Evolutionary conservation across 2,329 filamentous ascomycete species (phyloP).

Genomic region (Colletotrichum scovillei): DNA sequence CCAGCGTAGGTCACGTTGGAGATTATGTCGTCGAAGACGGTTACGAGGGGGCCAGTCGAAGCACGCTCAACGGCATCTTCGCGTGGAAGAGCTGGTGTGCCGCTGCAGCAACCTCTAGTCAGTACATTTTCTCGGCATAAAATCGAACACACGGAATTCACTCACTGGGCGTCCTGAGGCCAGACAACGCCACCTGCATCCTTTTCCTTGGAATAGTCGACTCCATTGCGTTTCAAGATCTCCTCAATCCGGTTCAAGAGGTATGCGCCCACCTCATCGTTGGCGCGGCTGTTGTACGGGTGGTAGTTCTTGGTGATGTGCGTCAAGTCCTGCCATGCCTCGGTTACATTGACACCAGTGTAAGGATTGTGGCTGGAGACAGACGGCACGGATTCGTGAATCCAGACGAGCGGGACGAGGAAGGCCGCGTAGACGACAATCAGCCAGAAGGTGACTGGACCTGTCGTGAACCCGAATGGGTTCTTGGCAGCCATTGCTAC

Average conservation of each 20-base stretch:
- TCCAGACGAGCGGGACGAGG: conserved; percentile 75
- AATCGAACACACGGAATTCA: not conserved
- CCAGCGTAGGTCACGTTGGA: conserved; percentile 78
- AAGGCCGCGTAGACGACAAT: conserved; percentile 82
- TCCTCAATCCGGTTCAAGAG: conserved; percentile 76
- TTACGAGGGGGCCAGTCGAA: conserved; percentile 57
- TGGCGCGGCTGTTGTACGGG: conserved; percentile 87
- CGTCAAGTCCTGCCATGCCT: conserved; percentile 89
- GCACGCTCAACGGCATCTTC: not conserved
- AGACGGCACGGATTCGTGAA: conserved; percentile 81
- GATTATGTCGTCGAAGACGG: conserved; percentile 81
- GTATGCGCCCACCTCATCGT: conserved; percentile 83
- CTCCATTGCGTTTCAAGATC: conserved; percentile 74
- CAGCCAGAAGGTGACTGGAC: conserved; percentile 84
- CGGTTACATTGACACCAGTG: conserved; percentile 79
- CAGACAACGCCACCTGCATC: conserved; percentile 45
- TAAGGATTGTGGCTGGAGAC: conserved; percentile 67
- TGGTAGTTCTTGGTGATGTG: conserved; percentile 81
- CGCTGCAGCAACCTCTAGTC: not conserved
- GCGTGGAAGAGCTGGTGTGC: not conserved
- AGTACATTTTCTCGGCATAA: not conserved
- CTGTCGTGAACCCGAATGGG: conserved; percentile 81
- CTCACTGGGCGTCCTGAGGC: conserved; percentile 37
- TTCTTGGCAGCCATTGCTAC: conserved; percentile 49
- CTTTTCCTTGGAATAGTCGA: conserved; percentile 56